Base-by-base conservation (phyloP, 257 asterid species). In the Nicotiana otophora region DNA sequence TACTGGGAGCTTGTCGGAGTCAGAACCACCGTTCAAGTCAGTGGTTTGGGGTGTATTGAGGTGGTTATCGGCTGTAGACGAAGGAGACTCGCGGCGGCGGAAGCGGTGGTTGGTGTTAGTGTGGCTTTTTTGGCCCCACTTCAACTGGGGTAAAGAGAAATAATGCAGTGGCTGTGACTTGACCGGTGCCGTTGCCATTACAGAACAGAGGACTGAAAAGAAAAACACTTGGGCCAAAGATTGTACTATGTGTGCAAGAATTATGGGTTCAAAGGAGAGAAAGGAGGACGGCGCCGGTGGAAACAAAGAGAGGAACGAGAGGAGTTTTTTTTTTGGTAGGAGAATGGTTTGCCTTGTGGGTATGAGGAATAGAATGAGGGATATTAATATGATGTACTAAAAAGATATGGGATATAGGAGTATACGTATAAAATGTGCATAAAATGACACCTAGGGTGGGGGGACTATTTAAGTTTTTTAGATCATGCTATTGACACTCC, bases 111-210 rank as follows among this genome's bases (percentile, higher is more conserved):
- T 85, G 82, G 87, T 51, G 82, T 89, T 60, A 82, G 90, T 75
- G 70, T 91, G 83, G 69, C 70, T 89, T 83, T 91, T 92, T 88
- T 90, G 93, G 81, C 92, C 93, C 98, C 98, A 94, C 86, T 86
- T 88, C 77, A 94, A 90, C 70, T 83, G 88, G 86, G 97, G 86
- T 60, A 94, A 30, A 30, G 94, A 87, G 86, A 94, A 94, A 90
- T 94, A 91, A 90, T 93, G 98, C 69, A 94, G 88, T 64, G 97
- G 95, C 80, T 92, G 95, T 28, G 97, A 88, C 84, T 91, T 94
- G 78, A 84, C 82, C 36, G 98, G 96, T 63, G 92, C 92, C n/a
- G 92, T 87, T 79, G 93, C 97, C 97, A 93, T 94, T 83, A 69
- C 77, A 83, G 68, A 55, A 14, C 69, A 78, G 31, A 69, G 17